These are phyloP conservation scores for Ophiostoma piceae DNA, from an alignment of 2,329 filamentous ascomycete genomes.

Conservation along the genomic window DNA sequence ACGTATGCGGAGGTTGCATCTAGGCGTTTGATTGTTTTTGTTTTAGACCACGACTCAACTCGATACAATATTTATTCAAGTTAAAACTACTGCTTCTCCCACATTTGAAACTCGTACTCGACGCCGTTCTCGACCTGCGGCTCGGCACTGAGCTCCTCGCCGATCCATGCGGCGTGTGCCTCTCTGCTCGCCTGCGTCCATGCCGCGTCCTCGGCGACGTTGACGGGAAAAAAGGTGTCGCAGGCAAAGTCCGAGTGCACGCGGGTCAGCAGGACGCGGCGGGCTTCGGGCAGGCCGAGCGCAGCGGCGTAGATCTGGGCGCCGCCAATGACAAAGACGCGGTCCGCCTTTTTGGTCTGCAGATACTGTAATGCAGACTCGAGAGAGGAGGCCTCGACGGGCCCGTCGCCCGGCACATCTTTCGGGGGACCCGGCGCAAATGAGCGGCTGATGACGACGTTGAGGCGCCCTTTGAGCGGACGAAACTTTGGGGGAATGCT, in stretches of 20 bases:
- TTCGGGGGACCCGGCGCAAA: constrained; percentile 29
- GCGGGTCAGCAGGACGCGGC: constrained; percentile 63
- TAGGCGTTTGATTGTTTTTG: constrained; percentile 4
- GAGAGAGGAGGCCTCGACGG: constrained; percentile 55
- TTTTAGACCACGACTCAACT: constrained; percentile 3
- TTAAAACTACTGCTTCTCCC: constrained; percentile 49
- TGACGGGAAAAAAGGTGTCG: constrained; percentile 67
- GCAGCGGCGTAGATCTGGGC: constrained; percentile 76
- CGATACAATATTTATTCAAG: background rate
- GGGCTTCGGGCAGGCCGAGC: constrained; percentile 53
- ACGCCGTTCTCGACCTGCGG: constrained; percentile 59
- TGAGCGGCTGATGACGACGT: constrained; percentile 70
- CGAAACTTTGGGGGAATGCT: constrained; percentile 74
- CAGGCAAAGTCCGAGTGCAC: constrained; percentile 67
- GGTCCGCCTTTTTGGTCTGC: constrained; percentile 29
- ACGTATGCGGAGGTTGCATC: constrained; percentile 14
- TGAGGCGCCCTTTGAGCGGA: constrained; percentile 73
- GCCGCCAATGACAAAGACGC: constrained; percentile 84
- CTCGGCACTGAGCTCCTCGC: constrained; percentile 55
- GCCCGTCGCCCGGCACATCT: constrained; percentile 33
- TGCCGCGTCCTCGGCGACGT: constrained; percentile 42
- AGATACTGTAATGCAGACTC: constrained; percentile 50
- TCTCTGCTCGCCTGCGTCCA: constrained; percentile 53
- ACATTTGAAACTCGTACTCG: constrained; percentile 68
- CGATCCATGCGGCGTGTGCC: constrained; percentile 59